phyloP scores from a whole-genome alignment of 495 filamentous ascomycete genomes.

The Tuber borchii region DNA sequence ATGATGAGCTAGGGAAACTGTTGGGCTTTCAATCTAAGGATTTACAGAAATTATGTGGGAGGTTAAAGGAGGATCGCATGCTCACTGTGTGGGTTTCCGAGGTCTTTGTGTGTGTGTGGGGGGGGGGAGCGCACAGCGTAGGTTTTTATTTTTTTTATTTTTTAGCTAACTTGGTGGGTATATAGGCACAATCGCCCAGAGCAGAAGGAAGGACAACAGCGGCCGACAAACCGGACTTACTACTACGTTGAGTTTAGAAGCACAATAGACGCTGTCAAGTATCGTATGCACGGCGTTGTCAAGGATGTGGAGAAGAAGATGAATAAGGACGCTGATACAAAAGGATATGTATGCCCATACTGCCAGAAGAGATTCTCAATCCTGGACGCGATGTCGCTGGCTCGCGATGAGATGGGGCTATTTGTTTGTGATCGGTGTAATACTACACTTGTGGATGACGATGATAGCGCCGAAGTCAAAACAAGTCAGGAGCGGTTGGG shows the following conservation, averaged over 20 bases:
- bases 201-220: slow-evolving; percentile 68
- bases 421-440: slow-evolving; percentile 82
- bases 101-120: no score
- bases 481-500: slow-evolving; percentile 82
- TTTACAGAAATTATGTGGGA: slow-evolving; percentile 76
- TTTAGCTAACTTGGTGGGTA: slow-evolving; percentile 26
- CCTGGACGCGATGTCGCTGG: slow-evolving; percentile 58
- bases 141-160: background rate
- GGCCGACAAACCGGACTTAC: slow-evolving; percentile 77
- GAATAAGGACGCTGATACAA: slow-evolving; percentile 72
- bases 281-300: slow-evolving; percentile 74
- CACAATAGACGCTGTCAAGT: slow-evolving; percentile 95
- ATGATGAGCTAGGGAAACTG: slow-evolving; percentile 77
- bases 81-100: slow-evolving; percentile 55
- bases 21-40: slow-evolving; percentile 84
- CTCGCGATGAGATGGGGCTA: slow-evolving; percentile 46
- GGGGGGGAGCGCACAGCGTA: background rate
- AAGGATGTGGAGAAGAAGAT: slow-evolving; percentile 75
- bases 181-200: slow-evolving; percentile 70
- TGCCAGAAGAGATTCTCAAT: slow-evolving; percentile 83
- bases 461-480: slow-evolving; percentile 54
- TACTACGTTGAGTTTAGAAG: slow-evolving; percentile 95
- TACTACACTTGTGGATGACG: slow-evolving; percentile 60
- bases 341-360: slow-evolving; percentile 78
- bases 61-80: slow-evolving; percentile 76